A percentile compares a stretch with the other conserved stretches of the same genome.
phyloP scores from a whole-genome alignment of 2,329 filamentous ascomycete species.

The Penicillium sp. region DNA sequence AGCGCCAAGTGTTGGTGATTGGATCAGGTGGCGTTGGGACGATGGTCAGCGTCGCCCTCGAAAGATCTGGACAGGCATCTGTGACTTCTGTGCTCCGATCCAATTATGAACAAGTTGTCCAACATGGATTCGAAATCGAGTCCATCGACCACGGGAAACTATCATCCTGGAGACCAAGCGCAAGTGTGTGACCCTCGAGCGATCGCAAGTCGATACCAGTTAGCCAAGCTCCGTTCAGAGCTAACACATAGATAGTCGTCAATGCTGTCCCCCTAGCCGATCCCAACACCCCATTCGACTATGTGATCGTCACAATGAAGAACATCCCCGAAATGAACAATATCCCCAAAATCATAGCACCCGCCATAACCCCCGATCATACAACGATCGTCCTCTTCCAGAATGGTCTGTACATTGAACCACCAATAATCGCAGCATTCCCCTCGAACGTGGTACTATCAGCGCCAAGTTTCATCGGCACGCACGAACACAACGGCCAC shows the following conservation, averaged over 20 bases:
- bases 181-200: constrained; percentile 13
- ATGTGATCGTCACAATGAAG: constrained; percentile 59
- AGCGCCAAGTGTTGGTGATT: constrained; percentile 48
- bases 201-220: not conserved
- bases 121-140: constrained; percentile 54
- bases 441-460: constrained; percentile 54
- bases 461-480: constrained; percentile 54
- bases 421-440: constrained; percentile 51
- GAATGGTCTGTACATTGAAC: constrained; percentile 64
- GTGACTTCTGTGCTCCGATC: constrained; percentile 58
- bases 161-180: constrained; percentile 50
- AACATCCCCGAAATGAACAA: constrained; percentile 53
- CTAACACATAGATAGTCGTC: constrained; percentile 39
- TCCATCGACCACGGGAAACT: constrained; percentile 56
- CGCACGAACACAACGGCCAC: constrained; percentile 50
- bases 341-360: constrained; percentile 25
- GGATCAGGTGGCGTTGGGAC: constrained; percentile 58
- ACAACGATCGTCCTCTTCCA: constrained; percentile 59
- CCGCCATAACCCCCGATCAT: constrained; percentile 51
- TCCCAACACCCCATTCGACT: constrained; percentile 47
- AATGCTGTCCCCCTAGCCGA: constrained; percentile 47
- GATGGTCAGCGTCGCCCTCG: constrained; percentile 55
- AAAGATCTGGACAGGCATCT: constrained; percentile 49
- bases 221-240: not conserved
- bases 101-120: constrained; percentile 51